Percentiles rank a stretch among this genome's conserved stretches.
Evolutionary conservation across 176 grass and related monocot species (phyloP).

Genomic region (Carex parvula): DNA sequence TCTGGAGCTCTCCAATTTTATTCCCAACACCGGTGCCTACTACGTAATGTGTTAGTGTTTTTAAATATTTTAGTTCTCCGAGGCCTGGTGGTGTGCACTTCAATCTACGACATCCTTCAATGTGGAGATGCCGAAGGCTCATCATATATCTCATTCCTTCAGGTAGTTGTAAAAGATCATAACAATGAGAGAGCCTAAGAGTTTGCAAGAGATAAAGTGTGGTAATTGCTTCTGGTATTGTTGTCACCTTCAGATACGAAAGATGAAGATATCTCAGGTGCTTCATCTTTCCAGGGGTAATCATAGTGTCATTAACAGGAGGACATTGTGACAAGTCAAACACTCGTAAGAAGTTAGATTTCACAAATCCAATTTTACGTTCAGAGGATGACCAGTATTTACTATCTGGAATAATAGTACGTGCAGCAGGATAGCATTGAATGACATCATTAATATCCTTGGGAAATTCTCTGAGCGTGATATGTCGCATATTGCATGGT

Average conservation of each 20-base stretch:
- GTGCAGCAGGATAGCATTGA: neutral
- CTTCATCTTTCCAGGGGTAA: neutral
- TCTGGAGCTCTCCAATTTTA: slow-evolving; percentile 28
- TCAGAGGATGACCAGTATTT: too few relatives aligned
- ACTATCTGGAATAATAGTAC: neutral
- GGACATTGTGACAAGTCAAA: too few relatives aligned
- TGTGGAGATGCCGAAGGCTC: slow-evolving; percentile 29
- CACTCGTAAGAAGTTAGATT: neutral
- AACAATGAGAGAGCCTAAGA: neutral
- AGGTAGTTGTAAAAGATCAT: neutral
- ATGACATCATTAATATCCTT: neutral
- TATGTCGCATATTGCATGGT: too few relatives aligned
- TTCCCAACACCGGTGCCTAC: neutral
- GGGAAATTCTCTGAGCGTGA: too few relatives aligned
- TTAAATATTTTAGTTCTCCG: slow-evolving; percentile 6
- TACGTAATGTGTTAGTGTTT: slow-evolving; percentile 16
- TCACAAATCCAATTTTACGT: neutral
- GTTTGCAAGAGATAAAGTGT: neutral
- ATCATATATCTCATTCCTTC: slow-evolving; percentile 33
- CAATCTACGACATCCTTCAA: neutral
- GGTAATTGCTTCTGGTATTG: neutral
- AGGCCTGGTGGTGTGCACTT: slow-evolving; percentile 2
- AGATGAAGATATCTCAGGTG: neutral
- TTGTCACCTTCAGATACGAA: accelerated
- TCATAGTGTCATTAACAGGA: too few relatives aligned